Conservation (phyloP, 2,329 filamentous ascomycete species). For the Ceratocystis huliohia region DNA sequence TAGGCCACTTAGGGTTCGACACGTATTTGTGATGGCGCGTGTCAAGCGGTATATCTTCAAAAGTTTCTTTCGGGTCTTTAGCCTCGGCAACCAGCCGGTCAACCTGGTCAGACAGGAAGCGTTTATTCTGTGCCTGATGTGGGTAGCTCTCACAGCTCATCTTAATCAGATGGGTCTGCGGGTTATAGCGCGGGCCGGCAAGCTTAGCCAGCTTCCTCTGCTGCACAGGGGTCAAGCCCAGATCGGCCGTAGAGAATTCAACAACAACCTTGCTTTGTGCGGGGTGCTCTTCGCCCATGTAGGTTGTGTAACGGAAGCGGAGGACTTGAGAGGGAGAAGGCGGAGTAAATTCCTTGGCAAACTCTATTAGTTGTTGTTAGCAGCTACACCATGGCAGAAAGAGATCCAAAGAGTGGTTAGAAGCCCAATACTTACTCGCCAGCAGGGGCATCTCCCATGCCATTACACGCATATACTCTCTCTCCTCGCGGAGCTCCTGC, state of each 20-base stretch:
- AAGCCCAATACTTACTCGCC: slow-evolving; percentile 50
- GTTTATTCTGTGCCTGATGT: slow-evolving; percentile 90
- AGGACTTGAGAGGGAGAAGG: slow-evolving; percentile 58
- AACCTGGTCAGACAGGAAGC: slow-evolving; percentile 73
- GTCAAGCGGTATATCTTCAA: slow-evolving; percentile 81
- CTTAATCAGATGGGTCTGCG: slow-evolving; percentile 63
- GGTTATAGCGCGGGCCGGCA: slow-evolving; percentile 75
- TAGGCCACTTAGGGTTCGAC: slow-evolving; percentile 58
- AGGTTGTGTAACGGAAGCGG: slow-evolving; percentile 91
- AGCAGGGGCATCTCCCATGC: slow-evolving; percentile 95
- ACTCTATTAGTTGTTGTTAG: slow-evolving; percentile 40
- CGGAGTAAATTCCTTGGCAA: slow-evolving; percentile 66
- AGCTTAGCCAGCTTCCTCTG: slow-evolving; percentile 76
- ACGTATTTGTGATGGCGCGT: slow-evolving; percentile 64
- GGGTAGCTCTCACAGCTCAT: slow-evolving; percentile 86
- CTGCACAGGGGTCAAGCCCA: slow-evolving; percentile 56
- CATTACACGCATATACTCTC: slow-evolving; percentile 74
- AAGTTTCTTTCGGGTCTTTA: slow-evolving; percentile 65
- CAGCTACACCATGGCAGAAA: no score
- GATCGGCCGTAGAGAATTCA: slow-evolving; percentile 66
- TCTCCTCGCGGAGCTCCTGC: slow-evolving; percentile 73
- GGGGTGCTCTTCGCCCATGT: slow-evolving; percentile 87
- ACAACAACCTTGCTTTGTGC: slow-evolving; percentile 89
- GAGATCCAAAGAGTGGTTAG: no score
- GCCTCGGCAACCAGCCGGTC: slow-evolving; percentile 61